Percentiles rank a stretch among this genome's conserved stretches.
These are phyloP conservation scores for Pythium graminicola DNA, from an alignment of 352 stramenopile species.

Conservation along the genomic window DNA sequence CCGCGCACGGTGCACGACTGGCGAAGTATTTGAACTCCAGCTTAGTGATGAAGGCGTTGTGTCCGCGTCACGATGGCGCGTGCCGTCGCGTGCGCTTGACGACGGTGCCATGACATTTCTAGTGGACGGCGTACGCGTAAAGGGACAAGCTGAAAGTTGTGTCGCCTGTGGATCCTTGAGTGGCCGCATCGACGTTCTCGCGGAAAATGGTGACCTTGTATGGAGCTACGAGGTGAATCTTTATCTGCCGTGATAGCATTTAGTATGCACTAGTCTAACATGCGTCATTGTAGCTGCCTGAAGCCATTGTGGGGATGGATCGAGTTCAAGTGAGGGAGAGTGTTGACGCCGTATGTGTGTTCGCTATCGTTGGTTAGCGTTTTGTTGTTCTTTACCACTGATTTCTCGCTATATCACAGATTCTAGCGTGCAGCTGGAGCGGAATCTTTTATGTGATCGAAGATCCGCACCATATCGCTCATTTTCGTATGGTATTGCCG, in stretches of 20 bases:
- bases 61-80: slow-evolving; percentile 31
- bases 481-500: slow-evolving; percentile 61
- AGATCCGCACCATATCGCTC: slow-evolving; percentile 34
- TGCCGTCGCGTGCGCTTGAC: slow-evolving; percentile 19
- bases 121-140: slow-evolving; percentile 30
- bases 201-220: slow-evolving; percentile 6
- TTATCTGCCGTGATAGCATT: neutral
- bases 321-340: slow-evolving; percentile 6
- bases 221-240: slow-evolving; percentile 19
- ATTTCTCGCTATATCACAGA: slow-evolving; percentile 21
- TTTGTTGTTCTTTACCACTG: neutral
- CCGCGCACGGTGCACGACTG: slow-evolving; percentile 43
- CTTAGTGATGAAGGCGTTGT: slow-evolving; percentile 18
- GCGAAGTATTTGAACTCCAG: slow-evolving; percentile 43
- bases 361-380: neutral
- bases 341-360: slow-evolving; percentile 13
- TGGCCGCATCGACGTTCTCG: slow-evolving; percentile 15
- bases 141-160: slow-evolving; percentile 9
- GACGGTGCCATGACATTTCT: slow-evolving; percentile 35
- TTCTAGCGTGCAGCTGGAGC: slow-evolving; percentile 70
- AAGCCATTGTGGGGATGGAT: slow-evolving; percentile 26
- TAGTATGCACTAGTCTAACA: neutral
- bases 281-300: slow-evolving; percentile 6
- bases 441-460: slow-evolving; percentile 49
- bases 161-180: slow-evolving; percentile 19